Evolutionary conservation across 305 asterid species (phyloP), one percentile per base, ranked within the genome.

Genomic region (Euphrasia arctica): DNA sequence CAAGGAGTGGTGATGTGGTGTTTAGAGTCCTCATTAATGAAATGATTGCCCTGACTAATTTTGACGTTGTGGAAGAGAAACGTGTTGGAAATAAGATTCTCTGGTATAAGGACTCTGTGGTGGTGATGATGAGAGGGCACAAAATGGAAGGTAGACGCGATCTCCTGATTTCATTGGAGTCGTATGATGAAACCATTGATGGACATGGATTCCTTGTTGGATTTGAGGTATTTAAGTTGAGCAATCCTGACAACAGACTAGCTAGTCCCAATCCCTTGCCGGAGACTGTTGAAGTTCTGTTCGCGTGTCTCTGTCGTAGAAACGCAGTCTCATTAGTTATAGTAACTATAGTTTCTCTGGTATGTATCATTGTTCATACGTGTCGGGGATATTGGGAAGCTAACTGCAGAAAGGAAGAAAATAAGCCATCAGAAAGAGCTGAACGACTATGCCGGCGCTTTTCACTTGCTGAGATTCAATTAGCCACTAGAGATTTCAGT

Each of bases 21-120:
- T 79, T 75, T 43, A 43, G 18, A 31, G 60, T 79, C 54, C 34
- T 73, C n/a, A 70, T 76, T 54, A 70, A 79, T 36, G 70, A 54
- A 56, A 56, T 60, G 65, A 57, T 61, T 61, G 73, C 54, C 27
- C 48, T 42, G 28, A 72, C 63, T 27, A 71, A 72, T 55, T 36
- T 18, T 0, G 69, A 64, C 25, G 4, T 63, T 6, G 51, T 50
- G 4, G 57, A 51, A 13, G 73, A 29, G 48, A 70, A 52, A 43
- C 76, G 50, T 42, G 68, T 25, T 1, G 29, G 27, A 1, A 5
- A 52, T 31, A 54, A 51, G 22, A 14, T 42, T 57, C 54, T 28
- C 2, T 8, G 60, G 73, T 71, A 73, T 42, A 62, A 64, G 13
- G 79, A 79, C 66, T 73, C 68, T 42, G 15, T 66, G 15, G 72